Evolutionary conservation across 768 basidiomycete genomes (phyloP).

Genomic region (Lactarius sanguifluus): DNA sequence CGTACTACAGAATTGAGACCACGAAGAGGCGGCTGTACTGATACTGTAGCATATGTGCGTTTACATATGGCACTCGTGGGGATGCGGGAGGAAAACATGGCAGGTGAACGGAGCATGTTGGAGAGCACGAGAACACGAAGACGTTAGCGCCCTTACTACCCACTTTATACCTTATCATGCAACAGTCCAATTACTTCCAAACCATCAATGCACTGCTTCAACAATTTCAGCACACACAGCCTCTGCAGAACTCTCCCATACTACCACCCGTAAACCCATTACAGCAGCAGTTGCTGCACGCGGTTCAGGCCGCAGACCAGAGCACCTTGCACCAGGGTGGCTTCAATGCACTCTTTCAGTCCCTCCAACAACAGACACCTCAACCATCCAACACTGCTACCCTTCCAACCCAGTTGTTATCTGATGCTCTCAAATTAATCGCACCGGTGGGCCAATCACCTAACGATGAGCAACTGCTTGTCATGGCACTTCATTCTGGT

Average conservation of each 20-base stretch:
- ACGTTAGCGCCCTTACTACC: background rate
- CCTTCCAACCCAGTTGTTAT: slow-evolving; percentile 18
- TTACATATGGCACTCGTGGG: slow-evolving; percentile 23
- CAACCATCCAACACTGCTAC: slow-evolving; percentile 3
- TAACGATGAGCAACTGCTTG: slow-evolving; percentile 59
- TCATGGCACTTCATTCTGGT: slow-evolving; percentile 45
- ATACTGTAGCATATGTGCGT: slow-evolving; percentile 33
- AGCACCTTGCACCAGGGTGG: slow-evolving; percentile 1
- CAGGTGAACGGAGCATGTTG: background rate
- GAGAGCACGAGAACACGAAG: background rate
- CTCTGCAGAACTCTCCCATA: background rate
- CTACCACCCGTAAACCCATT: slow-evolving; percentile 2
- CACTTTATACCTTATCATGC: background rate
- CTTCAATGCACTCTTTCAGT: slow-evolving; percentile 13
- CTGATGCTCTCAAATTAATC: slow-evolving; percentile 38
- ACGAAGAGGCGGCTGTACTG: slow-evolving; percentile 36
- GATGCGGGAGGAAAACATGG: slow-evolving; percentile 17
- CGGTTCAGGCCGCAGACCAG: slow-evolving; percentile 9
- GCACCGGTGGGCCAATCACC: slow-evolving; percentile 49
- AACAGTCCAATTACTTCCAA: slow-evolving; percentile 8
- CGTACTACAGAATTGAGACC: slow-evolving; percentile 56
- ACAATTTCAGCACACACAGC: slow-evolving; percentile 10
- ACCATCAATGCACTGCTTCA: slow-evolving; percentile 18
- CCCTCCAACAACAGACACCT: slow-evolving; percentile 14
- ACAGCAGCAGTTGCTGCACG: slow-evolving; percentile 8